phyloP scores from a whole-genome alignment of 176 grass and related monocot genomes.

The Typha latifolia region DNA sequence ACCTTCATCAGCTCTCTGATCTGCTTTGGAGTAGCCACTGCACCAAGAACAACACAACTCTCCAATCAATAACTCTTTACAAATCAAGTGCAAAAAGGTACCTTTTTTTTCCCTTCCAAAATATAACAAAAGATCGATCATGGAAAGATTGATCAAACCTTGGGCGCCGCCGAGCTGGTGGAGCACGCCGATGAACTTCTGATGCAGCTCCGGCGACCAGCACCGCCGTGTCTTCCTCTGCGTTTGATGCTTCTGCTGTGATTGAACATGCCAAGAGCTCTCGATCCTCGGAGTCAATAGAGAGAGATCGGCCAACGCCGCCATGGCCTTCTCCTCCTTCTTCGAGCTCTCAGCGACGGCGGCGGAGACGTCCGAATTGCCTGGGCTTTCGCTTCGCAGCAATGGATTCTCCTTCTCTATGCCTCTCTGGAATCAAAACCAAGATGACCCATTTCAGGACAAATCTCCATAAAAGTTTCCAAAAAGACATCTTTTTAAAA shows the following conservation, averaged over 20 bases:
- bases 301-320: too few relatives aligned
- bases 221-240: constrained; percentile 77
- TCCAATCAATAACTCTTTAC: neutral
- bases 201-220: constrained; percentile 92
- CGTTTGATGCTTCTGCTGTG: neutral
- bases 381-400: too few relatives aligned
- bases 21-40: constrained; percentile 1
- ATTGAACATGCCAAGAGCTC: too few relatives aligned
- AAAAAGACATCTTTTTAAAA: too few relatives aligned
- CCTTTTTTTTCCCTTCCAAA: neutral
- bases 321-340: too few relatives aligned
- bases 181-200: constrained; percentile 55
- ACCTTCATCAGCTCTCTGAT: constrained; percentile 4
- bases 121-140: neutral
- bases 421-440: too few relatives aligned
- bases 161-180: constrained; percentile 78
- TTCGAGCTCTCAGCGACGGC: too few relatives aligned
- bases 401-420: too few relatives aligned
- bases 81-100: neutral
- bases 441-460: too few relatives aligned
- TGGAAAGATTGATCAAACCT: constrained; percentile 31
- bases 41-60: neutral
- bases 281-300: too few relatives aligned
- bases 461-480: too few relatives aligned
- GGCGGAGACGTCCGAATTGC: too few relatives aligned